phyloP scores from a whole-genome alignment of 179 eudicot genomes.

The Amaranthus tricolor region DNA sequence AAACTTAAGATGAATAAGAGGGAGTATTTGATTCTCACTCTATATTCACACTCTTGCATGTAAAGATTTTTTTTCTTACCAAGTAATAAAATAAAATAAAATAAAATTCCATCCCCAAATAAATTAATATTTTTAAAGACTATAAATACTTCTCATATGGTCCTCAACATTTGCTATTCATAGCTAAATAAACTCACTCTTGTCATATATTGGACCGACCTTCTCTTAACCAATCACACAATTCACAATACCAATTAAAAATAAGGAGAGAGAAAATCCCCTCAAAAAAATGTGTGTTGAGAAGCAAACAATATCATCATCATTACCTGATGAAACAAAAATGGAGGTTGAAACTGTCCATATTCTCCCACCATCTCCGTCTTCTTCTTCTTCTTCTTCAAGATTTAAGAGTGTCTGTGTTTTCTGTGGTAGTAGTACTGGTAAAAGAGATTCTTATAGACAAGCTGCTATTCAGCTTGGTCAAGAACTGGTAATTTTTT shows the following conservation, averaged over 20 bases:
- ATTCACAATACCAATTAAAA: not conserved
- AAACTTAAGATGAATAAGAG: too few relatives aligned
- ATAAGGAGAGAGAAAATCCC: not conserved
- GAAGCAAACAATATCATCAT: conserved; percentile 9
- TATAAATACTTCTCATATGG: conserved; percentile 4
- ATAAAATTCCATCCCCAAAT: too few relatives aligned
- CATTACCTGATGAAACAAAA: conserved; percentile 8
- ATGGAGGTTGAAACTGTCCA: conserved; percentile 9
- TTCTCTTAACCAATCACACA: conserved; percentile 23
- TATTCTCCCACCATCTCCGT: too few relatives aligned
- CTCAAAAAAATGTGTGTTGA: conserved; percentile 16
- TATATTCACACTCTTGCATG: too few relatives aligned
- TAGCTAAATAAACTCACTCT: not conserved
- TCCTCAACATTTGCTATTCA: conserved; percentile 1
- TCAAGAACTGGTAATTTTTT: conserved; percentile 47
- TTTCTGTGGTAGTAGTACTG: conserved; percentile 66
- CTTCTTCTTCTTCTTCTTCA: conserved; percentile 3
- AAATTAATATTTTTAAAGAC: not conserved
- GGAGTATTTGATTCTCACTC: too few relatives aligned
- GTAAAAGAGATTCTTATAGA: conserved; percentile 27
- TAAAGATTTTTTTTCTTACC: not conserved
- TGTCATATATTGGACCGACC: conserved; percentile 20
- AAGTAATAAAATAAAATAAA: too few relatives aligned
- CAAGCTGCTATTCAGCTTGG: conserved; percentile 64
- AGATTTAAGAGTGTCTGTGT: conserved; percentile 61